Evolutionary conservation across 371 early-diverging fungal genomes (phyloP), one percentile per base, ranked within the genome.

Genomic region (Astathelohania contejeani): DNA sequence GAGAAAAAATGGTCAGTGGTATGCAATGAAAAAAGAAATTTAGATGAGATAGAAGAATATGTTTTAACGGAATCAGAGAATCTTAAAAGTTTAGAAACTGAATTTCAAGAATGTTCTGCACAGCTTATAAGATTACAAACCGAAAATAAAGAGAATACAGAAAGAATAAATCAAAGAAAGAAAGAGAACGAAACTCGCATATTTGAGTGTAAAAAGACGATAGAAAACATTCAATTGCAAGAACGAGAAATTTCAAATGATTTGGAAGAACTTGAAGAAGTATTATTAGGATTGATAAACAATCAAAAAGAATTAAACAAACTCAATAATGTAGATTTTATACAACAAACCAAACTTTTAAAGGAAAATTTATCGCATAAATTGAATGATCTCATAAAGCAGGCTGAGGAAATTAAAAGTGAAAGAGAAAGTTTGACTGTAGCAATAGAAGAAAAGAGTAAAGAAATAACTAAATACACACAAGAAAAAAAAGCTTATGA

Each of bases 1-100:
- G 74, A 74, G 52, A 40, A 61, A 10, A 46, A 49, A 22, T 71
- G 67, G 69, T 26, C 59, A 6, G 29, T 53, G 12, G 27, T 65
- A 3, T n/a, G n/a, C n/a, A n/a, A n/a, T n/a, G n/a, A n/a, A n/a
- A n/a, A 24, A 45, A 20, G 51, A 46, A 27, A 46, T 38, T 23
- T 62, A 53, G 42, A 29, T 18, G 18, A 42, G 27, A 6, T 23
- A 24, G 2, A 19, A 25, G 18, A 26, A 40, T 10, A 26, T 2
- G 1, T 16, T n/a, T 27, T 0, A 25, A 38, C 18, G 53, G 46
- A 9, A 19, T 3, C 1, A 49, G 32, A 18, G 23, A 49, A 23
- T 19, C 26, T 28, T 24, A 48, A 52, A 49, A 29, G 45, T 26
- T 39, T 20, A 40, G 2, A 32, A 46, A 28, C 16, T 42, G 32